A percentile compares a stretch with the other conserved stretches of the same genome.
phyloP scores from a whole-genome alignment of 140 eudicot species.

The Bidens hawaiensis region DNA sequence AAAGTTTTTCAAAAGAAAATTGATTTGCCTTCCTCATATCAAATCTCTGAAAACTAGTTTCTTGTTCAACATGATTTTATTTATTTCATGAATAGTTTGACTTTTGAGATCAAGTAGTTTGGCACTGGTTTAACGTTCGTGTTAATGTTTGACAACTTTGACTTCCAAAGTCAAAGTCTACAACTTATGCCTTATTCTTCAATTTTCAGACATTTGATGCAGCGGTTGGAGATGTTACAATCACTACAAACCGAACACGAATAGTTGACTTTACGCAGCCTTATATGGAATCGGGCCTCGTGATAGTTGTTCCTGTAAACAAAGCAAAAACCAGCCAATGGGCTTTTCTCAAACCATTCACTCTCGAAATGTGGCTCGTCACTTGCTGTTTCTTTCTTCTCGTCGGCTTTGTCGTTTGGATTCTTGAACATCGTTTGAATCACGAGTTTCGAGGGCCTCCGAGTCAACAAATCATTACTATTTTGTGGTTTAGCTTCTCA shows the following conservation, averaged over 20 bases:
- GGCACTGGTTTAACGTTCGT: no score
- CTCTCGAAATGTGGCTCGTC: slow-evolving; percentile 86
- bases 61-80: background rate
- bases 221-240: slow-evolving; percentile 93
- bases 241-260: slow-evolving; percentile 73
- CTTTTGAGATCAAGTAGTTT: slow-evolving; percentile 1
- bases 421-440: slow-evolving; percentile 87
- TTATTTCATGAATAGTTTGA: background rate
- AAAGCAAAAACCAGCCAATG: slow-evolving; percentile 63
- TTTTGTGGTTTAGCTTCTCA: slow-evolving; percentile 94
- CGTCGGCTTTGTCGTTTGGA: slow-evolving; percentile 95
- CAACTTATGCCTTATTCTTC: slow-evolving; percentile 4
- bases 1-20: background rate
- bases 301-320: slow-evolving; percentile 66
- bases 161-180: background rate
- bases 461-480: slow-evolving; percentile 71
- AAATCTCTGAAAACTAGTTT: background rate
- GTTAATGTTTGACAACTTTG: no score
- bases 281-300: slow-evolving; percentile 92
- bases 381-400: slow-evolving; percentile 78
- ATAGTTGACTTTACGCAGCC: slow-evolving; percentile 96
- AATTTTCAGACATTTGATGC: slow-evolving; percentile 94
- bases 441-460: slow-evolving; percentile 93
- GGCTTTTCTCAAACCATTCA: slow-evolving; percentile 92
- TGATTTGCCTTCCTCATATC: background rate